These are phyloP conservation scores for Diaporthe vaccinii DNA, from an alignment of 2,329 filamentous ascomycete genomes.

Conservation along the genomic window DNA sequence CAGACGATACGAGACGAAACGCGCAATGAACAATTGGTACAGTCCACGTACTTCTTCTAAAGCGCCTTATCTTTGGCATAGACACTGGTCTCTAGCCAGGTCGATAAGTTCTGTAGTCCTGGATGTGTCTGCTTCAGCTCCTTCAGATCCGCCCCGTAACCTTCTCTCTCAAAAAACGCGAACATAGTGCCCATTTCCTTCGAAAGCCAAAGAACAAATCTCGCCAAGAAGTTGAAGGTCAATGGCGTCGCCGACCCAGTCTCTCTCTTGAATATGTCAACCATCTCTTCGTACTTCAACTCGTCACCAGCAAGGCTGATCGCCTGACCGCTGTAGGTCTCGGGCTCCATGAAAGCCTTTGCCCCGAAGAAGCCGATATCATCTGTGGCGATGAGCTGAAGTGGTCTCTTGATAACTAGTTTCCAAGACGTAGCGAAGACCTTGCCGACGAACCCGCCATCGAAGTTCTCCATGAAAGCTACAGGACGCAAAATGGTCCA, in stretches of 20 bases:
- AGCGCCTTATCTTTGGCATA: too few species aligned
- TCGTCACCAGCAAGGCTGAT: constrained; percentile 61
- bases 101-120: not conserved
- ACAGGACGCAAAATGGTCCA: constrained; percentile 75
- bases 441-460: constrained; percentile 51
- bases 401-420: constrained; percentile 48
- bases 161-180: not conserved
- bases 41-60: too few species aligned
- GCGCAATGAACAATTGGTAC: too few species aligned
- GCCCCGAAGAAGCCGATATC: constrained; percentile 63
- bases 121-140: not conserved
- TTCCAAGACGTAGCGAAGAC: constrained; percentile 53
- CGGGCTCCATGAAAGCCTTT: constrained; percentile 56
- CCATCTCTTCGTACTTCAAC: constrained; percentile 52
- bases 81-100: not conserved
- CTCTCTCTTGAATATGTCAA: constrained; percentile 46
- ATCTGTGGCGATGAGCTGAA: constrained; percentile 57
- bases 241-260: constrained; percentile 43
- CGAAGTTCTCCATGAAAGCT: constrained; percentile 72
- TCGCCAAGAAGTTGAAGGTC: not conserved
- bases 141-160: not conserved
- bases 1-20: too few species aligned
- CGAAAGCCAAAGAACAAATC: not conserved
- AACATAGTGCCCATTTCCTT: constrained; percentile 17
- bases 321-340: constrained; percentile 52